Conservation (phyloP, 139 green algal species). For the Choricystis sp. region DNA sequence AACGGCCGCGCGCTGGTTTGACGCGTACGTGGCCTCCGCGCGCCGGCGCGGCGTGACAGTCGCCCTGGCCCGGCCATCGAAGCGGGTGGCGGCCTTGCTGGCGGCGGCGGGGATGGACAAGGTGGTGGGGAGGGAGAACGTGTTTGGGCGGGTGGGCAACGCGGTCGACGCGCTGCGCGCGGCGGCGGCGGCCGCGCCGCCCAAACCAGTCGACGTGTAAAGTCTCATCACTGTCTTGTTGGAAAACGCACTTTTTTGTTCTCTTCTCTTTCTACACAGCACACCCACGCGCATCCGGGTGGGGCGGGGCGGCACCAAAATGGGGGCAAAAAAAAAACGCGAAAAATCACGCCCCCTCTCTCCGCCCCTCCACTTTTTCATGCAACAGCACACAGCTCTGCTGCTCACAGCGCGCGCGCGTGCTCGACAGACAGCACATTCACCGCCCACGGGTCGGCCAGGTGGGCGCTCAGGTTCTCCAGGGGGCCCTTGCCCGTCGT, state of each 20-base stretch:
- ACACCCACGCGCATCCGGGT: no score
- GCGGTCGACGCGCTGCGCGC: no score
- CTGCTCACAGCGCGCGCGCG: not conserved
- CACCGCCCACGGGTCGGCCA: slow-evolving; percentile 33
- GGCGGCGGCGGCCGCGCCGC: no score
- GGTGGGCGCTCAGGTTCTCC: slow-evolving; percentile 47
- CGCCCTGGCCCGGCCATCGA: slow-evolving; percentile 39
- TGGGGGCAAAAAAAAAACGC: no score
- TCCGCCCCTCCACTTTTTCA: no score
- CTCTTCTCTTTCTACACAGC: no score
- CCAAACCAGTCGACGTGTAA: no score
- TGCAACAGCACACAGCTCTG: not conserved
- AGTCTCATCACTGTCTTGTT: no score
- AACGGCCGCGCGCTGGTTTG: slow-evolving; percentile 37
- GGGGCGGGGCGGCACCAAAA: no score
- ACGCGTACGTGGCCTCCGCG: slow-evolving; percentile 19
- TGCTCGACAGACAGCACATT: slow-evolving; percentile 20
- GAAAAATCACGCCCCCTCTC: no score
- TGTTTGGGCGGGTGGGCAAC: not conserved
- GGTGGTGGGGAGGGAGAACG: not conserved
- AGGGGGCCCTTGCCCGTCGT: slow-evolving; percentile 46
- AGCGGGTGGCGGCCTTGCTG: not conserved
- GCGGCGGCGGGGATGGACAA: not conserved
- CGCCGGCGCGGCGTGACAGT: slow-evolving; percentile 20
- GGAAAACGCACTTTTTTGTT: no score